Base-by-base conservation (phyloP, 306 rosid genomes). In the Castanea crenata region DNA sequence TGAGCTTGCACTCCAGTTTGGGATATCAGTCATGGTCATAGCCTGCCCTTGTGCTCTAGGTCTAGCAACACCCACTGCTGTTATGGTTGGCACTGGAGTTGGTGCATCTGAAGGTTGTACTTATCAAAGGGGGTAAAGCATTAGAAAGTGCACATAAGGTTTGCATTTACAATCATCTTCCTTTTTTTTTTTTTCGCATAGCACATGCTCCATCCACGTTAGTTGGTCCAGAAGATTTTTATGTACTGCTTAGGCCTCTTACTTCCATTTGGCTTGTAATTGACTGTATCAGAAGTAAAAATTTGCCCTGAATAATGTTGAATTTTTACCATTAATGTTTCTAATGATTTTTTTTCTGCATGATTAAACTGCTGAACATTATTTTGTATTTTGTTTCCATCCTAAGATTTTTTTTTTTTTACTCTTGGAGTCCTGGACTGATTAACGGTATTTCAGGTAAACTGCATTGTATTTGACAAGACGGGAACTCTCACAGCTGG, bases 21-120 rank as follows among this genome's bases (percentile, higher is more conserved):
- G 97, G 38, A 93, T 93, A 16, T 90, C 97, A 2, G 95, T 91
- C n/a, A 91, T 93, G 93, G 98, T 93, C 80, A 93, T 91, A 78
- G 98, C 98, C 14, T 93, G 98, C 78, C 98, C 98, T 79, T 93
- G 98, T 89, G 97, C 98, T 61, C 84, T 91, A 34, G 98, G 98
- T 79, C 90, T 93, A 19, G 98, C 97, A 31, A 93, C 98, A 72
- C 98, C 98, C 3, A 93, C 98, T 0, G 97, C 98, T 1, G 92
- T 93, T 57, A 91, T 93, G 98, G 98, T 93, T 59, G 98, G 98
- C 32, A 93, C 97, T 4, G 97, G 98, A 34, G 95, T 93, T 56
- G 98, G 98, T 49, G 98, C 98, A 25, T 84, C 97, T 76, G 97
- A 90, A 79, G 98, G 98, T 72, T 72, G 92, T 93, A 31, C 82